Conservation (phyloP, 345 rosid species). For the Populus euphratica region DNA sequence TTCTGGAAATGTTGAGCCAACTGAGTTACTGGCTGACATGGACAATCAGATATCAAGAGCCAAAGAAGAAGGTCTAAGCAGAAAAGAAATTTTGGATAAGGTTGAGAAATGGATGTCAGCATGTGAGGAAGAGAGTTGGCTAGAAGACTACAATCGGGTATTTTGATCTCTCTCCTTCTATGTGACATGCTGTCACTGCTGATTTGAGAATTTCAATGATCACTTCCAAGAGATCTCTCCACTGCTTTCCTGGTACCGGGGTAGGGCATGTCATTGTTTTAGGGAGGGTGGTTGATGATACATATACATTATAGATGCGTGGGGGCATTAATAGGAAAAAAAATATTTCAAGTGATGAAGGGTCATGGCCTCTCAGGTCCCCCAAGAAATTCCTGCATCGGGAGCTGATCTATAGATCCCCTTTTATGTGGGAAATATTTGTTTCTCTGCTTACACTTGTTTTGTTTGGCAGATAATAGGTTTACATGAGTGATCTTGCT, state of each 20-base stretch:
- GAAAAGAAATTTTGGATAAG: constrained; percentile 92
- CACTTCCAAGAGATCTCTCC: not conserved
- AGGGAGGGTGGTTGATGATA: too few species aligned
- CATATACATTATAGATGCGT: too few species aligned
- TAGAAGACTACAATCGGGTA: constrained; percentile 95
- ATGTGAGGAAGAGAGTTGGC: constrained; percentile 99
- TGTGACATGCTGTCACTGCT: not conserved
- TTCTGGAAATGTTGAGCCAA: constrained; percentile 86
- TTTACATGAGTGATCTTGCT: not conserved
- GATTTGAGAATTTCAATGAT: not conserved
- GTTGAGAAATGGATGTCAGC: constrained; percentile 99
- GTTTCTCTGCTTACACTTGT: not conserved
- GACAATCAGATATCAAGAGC: constrained; percentile 86
- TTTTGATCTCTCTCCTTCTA: not conserved
- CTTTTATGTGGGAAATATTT: not conserved
- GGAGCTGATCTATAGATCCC: not conserved
- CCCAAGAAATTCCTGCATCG: not conserved
- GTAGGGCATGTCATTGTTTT: too few species aligned
- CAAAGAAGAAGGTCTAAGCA: constrained; percentile 82
- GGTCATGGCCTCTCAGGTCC: not conserved
- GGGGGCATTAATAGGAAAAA: too few species aligned
- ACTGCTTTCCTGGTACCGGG: too few species aligned
- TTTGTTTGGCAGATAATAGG: not conserved
- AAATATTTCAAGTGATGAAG: too few species aligned
- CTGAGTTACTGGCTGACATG: constrained; percentile 89